Conservation (phyloP, 177 flowering plant species). For the Tripterygium wilfordii region DNA sequence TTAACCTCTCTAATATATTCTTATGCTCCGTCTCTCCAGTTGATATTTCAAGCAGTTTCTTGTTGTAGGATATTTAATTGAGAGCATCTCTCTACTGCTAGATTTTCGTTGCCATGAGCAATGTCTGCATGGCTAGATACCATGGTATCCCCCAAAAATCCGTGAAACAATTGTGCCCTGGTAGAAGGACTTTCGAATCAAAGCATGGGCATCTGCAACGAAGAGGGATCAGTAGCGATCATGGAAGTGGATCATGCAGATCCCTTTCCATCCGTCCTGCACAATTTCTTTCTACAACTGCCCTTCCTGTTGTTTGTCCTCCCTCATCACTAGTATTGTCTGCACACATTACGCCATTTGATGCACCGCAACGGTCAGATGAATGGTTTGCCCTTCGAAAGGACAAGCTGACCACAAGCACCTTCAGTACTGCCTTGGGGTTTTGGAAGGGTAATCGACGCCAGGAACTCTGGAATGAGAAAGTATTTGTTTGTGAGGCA, state of each 20-base stretch:
- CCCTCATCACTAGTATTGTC: conserved; percentile 30
- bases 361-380: conserved; percentile 73
- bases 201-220: too few species aligned
- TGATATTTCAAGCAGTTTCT: conserved; percentile 15
- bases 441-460: conserved; percentile 92
- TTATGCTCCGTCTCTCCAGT: conserved; percentile 1
- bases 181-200: too few species aligned
- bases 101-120: conserved; percentile 33
- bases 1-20: too few species aligned
- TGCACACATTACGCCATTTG: conserved; percentile 29
- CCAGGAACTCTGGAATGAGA: conserved; percentile 86
- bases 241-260: conserved; percentile 9
- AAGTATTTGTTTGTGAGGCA: conserved; percentile 47
- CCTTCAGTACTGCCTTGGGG: conserved; percentile 91
- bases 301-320: conserved; percentile 17
- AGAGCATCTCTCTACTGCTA: conserved; percentile 2
- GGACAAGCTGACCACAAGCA: conserved; percentile 92
- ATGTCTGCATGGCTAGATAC: conserved; percentile 27
- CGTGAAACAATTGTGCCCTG: conserved; percentile 6
- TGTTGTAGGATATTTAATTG: conserved; percentile 17
- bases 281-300: conserved; percentile 10
- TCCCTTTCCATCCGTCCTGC: conserved; percentile 25
- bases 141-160: conserved; percentile 18
- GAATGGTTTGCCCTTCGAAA: conserved; percentile 93
- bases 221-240: too few species aligned